phyloP scores from a whole-genome alignment of 2,329 filamentous ascomycete species.

The Arthroderma uncinatum region DNA sequence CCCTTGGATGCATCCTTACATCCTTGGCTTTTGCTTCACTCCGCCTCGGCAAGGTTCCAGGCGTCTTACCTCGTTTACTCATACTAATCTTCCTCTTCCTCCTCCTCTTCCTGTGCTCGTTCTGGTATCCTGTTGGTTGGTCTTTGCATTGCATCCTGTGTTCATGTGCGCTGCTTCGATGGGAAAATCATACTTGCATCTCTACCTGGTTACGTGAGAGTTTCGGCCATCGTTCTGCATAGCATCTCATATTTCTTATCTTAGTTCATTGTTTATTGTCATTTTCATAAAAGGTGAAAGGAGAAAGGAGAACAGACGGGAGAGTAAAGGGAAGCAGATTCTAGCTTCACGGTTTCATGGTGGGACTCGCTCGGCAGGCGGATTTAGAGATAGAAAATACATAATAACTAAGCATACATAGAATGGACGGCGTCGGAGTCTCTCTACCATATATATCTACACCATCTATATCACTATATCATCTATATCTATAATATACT shows the following conservation, averaged over 20 bases:
- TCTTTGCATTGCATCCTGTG: no score
- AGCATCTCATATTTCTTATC: background rate
- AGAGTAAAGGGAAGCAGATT: no score
- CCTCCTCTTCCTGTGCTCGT: background rate
- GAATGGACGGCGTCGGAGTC: background rate
- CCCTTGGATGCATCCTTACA: background rate
- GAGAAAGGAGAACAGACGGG: no score
- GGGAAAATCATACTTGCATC: no score
- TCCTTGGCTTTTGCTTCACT: background rate
- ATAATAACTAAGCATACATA: background rate
- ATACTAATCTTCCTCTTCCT: background rate
- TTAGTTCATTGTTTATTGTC: background rate
- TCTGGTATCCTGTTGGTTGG: background rate
- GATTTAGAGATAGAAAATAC: slow-evolving; percentile 3
- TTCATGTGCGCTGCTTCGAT: no score
- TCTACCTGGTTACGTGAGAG: background rate
- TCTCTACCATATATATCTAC: background rate
- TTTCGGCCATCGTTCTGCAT: background rate
- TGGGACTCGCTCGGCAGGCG: no score
- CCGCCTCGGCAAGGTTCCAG: background rate
- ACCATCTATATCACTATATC: background rate
- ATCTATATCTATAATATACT: background rate
- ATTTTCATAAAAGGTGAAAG: no score
- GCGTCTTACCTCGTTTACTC: no score
- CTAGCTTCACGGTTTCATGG: no score